Evolutionary conservation across 1,139 yeast species (phyloP).

Genomic region (Hemisphaericaspora subhashii): DNA sequence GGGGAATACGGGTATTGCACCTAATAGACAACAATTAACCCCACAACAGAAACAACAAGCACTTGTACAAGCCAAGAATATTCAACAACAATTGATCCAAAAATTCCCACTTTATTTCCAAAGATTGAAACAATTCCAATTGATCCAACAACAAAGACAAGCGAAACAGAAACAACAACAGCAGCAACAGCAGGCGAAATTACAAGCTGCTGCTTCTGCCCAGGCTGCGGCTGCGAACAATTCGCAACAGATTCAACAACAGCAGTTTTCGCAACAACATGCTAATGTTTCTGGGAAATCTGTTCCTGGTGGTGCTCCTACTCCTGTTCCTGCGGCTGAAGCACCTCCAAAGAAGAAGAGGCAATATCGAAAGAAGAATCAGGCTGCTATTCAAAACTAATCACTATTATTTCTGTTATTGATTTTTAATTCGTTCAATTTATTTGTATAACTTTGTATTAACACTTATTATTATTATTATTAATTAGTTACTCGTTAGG

Average conservation of each 20-base stretch:
- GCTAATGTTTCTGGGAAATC: constrained; percentile 19
- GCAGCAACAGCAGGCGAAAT: constrained; percentile 14
- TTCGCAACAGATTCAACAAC: constrained; percentile 11
- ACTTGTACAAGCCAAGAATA: constrained; percentile 42
- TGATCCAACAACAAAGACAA: constrained; percentile 39
- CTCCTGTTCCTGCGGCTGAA: constrained; percentile 6
- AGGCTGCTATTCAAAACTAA: not conserved
- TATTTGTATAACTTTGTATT: constrained; percentile 4
- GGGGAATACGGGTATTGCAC: constrained; percentile 49
- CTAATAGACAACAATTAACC: constrained; percentile 42
- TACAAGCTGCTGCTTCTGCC: constrained; percentile 9
- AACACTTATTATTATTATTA: constrained; percentile 1
- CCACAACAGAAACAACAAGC: constrained; percentile 51
- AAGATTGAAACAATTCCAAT: constrained; percentile 41
- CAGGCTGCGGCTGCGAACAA: constrained; percentile 14
- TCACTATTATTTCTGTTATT: not conserved
- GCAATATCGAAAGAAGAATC: constrained; percentile 13
- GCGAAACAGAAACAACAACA: constrained; percentile 18
- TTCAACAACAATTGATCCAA: constrained; percentile 45
- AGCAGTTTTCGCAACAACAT: constrained; percentile 15
- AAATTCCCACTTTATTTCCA: constrained; percentile 48
- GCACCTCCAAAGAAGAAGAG: constrained; percentile 16
- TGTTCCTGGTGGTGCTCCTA: constrained; percentile 9
- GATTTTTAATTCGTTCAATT: constrained; percentile 1
- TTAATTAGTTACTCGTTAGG: no score